These are phyloP conservation scores for Spencermartinsiella ligniputridi DNA, from an alignment of 1,139 yeast species.

Conservation along the genomic window DNA sequence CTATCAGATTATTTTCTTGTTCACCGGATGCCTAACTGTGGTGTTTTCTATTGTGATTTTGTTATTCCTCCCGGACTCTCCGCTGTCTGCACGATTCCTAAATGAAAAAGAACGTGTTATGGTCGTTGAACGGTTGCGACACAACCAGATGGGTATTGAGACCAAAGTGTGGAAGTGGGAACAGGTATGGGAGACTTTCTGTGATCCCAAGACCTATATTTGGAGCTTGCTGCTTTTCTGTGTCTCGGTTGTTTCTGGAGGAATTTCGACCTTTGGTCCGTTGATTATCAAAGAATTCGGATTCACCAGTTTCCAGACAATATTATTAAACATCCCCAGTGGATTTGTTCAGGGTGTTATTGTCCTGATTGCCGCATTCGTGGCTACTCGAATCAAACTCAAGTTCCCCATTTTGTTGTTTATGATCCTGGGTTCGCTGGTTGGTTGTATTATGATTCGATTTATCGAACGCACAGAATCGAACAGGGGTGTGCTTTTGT, in stretches of 20 bases:
- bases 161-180: conserved; percentile 46
- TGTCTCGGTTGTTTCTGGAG: conserved; percentile 26
- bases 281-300: conserved; percentile 10
- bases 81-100: conserved; percentile 52
- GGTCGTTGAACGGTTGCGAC: conserved; percentile 48
- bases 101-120: conserved; percentile 47
- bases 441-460: conserved; percentile 12
- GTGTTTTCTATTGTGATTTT: conserved; percentile 45
- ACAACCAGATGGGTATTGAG: conserved; percentile 48
- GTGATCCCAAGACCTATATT: conserved; percentile 45
- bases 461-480: conserved; percentile 7
- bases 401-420: conserved; percentile 9
- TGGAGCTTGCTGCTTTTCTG: conserved; percentile 39
- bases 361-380: conserved; percentile 6
- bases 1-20: conserved; percentile 54
- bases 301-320: conserved; percentile 10
- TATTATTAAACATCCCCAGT: conserved; percentile 11
- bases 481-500: conserved; percentile 9
- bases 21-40: conserved; percentile 29
- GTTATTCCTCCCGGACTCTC: conserved; percentile 49
- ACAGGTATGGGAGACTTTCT: conserved; percentile 44
- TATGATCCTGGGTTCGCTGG: conserved; percentile 7
- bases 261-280: conserved; percentile 10
- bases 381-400: conserved; percentile 10
- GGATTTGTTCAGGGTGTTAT: conserved; percentile 9